Base-by-base conservation (phyloP, 2,329 filamentous ascomycete genomes). In the Bertia moriformis region DNA sequence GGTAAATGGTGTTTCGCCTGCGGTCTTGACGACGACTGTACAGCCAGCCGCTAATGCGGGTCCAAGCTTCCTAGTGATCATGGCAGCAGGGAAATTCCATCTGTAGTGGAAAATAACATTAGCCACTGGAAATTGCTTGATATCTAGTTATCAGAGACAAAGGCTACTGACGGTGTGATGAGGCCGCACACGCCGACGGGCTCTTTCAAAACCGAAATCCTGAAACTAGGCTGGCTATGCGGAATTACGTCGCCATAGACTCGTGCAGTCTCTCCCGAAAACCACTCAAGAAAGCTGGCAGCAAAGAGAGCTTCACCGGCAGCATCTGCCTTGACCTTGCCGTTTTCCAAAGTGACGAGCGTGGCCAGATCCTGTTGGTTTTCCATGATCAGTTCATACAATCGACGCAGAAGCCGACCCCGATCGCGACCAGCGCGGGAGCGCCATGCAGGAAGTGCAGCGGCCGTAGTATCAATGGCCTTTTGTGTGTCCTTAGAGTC, bases 261-360 rank as follows among this genome's bases (percentile, higher is more conserved):
- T 19, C 71, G 55, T 13, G 67, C 63, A 17, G 71, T 71, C 53
- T 76, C 71, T 43, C 72, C 71, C 13, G 63, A 61, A 47, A 74
- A 78, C 72, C 72, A 77, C 49, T 71, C 66, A 37, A 73, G 62
- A 53, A 74, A 76, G 43, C 55, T 62, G 3, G 71, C 63, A 2
- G 69, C 69, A 46, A 72, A 76, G 17, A 57, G 52, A 4, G 66
- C 66, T 52, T 76, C 72, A 4, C 65, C 67, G 41, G 62, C 62
- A 3, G 71, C 66, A 48, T 76, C 72, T 19, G 69, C 64, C 14
- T 72, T 49, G 2, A 77, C 71, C 58, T 82, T 82, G 30, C 77
- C 78, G 42, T 80, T 81, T 57, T 83, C 78, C 66, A 71, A 74
- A 19, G 74, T 80, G 49, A 81, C 76, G 40, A 82, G 59, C 42